Percentiles rank a stretch among this genome's conserved stretches.
phyloP scores from a whole-genome alignment of 371 early-diverging fungal species.

The Blyttiomyces sp. region DNA sequence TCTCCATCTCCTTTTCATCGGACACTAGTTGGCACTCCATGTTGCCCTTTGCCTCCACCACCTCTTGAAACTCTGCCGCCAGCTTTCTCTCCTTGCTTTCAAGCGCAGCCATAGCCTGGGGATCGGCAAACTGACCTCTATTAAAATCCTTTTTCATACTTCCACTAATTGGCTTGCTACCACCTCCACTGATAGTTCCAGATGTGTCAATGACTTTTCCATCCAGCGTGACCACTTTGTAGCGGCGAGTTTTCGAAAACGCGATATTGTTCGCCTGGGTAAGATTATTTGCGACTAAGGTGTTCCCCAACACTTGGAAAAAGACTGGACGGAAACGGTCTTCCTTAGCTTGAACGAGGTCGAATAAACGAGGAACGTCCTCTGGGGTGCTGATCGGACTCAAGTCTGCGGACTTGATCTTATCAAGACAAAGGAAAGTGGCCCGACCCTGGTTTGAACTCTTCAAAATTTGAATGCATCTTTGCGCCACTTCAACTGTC shows the following conservation, averaged over 20 bases:
- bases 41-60: constrained; percentile 4
- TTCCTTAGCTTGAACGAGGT: constrained; percentile 81
- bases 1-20: constrained; percentile 61
- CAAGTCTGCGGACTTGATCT: constrained; percentile 53
- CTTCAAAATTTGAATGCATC: constrained; percentile 89
- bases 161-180: constrained; percentile 58
- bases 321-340: constrained; percentile 79
- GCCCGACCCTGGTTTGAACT: constrained; percentile 86
- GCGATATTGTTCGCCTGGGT: constrained; percentile 93
- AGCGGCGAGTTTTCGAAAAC: constrained; percentile 67
- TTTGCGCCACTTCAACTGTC: constrained; percentile 86
- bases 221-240: constrained; percentile 94
- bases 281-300: constrained; percentile 87
- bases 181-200: constrained; percentile 98
- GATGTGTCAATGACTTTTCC: constrained; percentile 95
- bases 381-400: constrained; percentile 70
- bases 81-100: constrained; percentile 48
- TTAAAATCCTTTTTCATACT: constrained; percentile 81
- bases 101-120: constrained; percentile 2
- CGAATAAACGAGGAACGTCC: constrained; percentile 85
- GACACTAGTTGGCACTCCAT: constrained; percentile 45
- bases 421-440: constrained; percentile 85
- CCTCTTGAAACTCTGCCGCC: constrained; percentile 28
- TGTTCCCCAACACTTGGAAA: constrained; percentile 88
- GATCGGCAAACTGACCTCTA: constrained; percentile 40